phyloP scores from a whole-genome alignment of 768 basidiomycete genomes.

The Steccherinum ochraceum region DNA sequence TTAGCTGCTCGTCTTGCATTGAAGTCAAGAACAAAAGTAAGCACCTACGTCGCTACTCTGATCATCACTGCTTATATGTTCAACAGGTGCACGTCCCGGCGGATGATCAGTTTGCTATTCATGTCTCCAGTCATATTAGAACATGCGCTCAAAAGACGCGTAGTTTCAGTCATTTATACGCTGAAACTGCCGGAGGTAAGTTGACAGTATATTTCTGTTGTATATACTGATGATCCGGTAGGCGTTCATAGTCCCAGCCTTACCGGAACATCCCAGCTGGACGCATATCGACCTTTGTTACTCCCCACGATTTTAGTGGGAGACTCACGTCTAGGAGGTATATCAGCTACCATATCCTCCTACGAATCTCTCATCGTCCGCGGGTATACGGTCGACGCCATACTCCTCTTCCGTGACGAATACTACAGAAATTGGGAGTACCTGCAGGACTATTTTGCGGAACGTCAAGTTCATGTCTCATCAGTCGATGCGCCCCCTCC shows the following conservation, averaged over 20 bases:
- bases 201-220: constrained; percentile 3
- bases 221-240: constrained; percentile 23
- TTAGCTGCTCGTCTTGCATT: constrained; percentile 60
- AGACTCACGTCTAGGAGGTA: constrained; percentile 87
- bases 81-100: constrained; percentile 40
- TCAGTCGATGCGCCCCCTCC: constrained; percentile 56
- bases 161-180: constrained; percentile 54
- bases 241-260: constrained; percentile 90
- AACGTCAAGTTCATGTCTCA: constrained; percentile 53
- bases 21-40: constrained; percentile 26
- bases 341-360: constrained; percentile 86
- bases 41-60: neutral
- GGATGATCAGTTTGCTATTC: constrained; percentile 58
- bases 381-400: constrained; percentile 81
- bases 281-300: constrained; percentile 80
- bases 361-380: constrained; percentile 90
- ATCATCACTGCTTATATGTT: neutral
- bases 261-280: constrained; percentile 77
- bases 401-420: constrained; percentile 77
- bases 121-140: constrained; percentile 59
- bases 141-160: constrained; percentile 34
- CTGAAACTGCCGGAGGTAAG: constrained; percentile 96
- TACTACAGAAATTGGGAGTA: constrained; percentile 90
- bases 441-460: constrained; percentile 69
- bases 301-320: constrained; percentile 86